phyloP scores from a whole-genome alignment of 306 rosid species.

The Senna tora region DNA sequence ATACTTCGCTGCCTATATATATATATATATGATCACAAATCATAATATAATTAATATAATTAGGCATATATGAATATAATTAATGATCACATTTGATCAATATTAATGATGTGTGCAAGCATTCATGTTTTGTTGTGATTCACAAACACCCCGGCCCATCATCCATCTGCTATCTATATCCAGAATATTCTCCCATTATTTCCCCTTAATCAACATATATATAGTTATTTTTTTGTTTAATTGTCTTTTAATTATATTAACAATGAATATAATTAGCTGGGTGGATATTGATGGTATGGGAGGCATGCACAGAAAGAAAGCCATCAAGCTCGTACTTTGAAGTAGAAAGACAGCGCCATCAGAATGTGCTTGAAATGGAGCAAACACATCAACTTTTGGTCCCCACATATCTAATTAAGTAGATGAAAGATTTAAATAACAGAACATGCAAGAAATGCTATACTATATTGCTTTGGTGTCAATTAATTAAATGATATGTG shows the following conservation, averaged over 20 bases:
- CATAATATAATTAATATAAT: too few relatives aligned
- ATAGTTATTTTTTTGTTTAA: too few relatives aligned
- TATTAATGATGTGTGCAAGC: slow-evolving; percentile 34
- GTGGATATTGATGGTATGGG: slow-evolving; percentile 16
- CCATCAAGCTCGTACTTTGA: slow-evolving; percentile 36
- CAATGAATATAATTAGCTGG: background rate
- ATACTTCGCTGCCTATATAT: slow-evolving; percentile 11
- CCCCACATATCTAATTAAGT: slow-evolving; percentile 42
- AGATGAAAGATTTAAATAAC: slow-evolving; percentile 40
- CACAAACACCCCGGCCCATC: slow-evolving; percentile 34
- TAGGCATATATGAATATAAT: background rate
- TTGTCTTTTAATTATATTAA: background rate
- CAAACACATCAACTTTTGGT: slow-evolving; percentile 39
- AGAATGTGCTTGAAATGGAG: slow-evolving; percentile 44
- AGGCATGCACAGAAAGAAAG: slow-evolving; percentile 36
- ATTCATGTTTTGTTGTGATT: slow-evolving; percentile 14
- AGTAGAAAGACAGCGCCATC: slow-evolving; percentile 41
- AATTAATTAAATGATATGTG: slow-evolving; percentile 40
- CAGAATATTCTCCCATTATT: background rate
- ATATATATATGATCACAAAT: slow-evolving; percentile 18
- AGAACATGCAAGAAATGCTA: slow-evolving; percentile 40
- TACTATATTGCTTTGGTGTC: slow-evolving; percentile 34
- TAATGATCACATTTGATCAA: slow-evolving; percentile 19
- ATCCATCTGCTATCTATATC: background rate
- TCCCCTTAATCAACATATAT: slow-evolving; percentile 11